These are phyloP conservation scores for Kodamaea arcana DNA, from an alignment of 1,139 yeast species.

Conservation along the genomic window DNA sequence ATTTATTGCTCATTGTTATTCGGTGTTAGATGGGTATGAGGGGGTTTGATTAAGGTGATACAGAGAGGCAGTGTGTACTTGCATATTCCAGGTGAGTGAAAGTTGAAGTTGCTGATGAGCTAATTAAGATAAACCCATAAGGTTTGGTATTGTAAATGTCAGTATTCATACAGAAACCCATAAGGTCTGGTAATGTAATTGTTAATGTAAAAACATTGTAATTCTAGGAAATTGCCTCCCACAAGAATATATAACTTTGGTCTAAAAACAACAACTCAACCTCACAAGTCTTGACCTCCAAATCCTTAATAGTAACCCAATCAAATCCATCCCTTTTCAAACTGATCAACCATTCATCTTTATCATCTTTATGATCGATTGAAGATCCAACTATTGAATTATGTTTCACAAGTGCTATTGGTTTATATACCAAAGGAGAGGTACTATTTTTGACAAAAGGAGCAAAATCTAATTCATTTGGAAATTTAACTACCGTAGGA, in stretches of 20 bases:
- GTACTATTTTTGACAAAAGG: slow-evolving; percentile 21
- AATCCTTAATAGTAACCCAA: slow-evolving; percentile 61
- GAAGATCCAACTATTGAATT: slow-evolving; percentile 24
- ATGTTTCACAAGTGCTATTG: slow-evolving; percentile 51
- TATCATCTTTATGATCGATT: slow-evolving; percentile 23
- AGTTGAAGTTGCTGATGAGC: no score
- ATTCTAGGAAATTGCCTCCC: slow-evolving; percentile 38
- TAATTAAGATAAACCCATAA: no score
- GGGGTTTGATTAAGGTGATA: no score
- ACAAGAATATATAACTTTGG: slow-evolving; percentile 64
- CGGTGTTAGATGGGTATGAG: slow-evolving; percentile 5
- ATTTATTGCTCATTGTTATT: slow-evolving; percentile 7
- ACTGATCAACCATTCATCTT: slow-evolving; percentile 50
- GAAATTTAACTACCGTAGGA: slow-evolving; percentile 63
- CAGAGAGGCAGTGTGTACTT: no score
- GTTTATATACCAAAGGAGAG: slow-evolving; percentile 31
- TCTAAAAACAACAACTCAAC: slow-evolving; percentile 58
- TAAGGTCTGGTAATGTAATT: no score
- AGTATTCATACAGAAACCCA: no score
- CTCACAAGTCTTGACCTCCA: slow-evolving; percentile 43
- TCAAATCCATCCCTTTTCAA: slow-evolving; percentile 32
- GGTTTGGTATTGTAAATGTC: no score
- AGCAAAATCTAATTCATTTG: slow-evolving; percentile 41
- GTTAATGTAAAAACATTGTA: no score
- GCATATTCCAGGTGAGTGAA: no score